Conservation (phyloP, 352 stramenopile species). For the Blastocystis sp. region DNA sequence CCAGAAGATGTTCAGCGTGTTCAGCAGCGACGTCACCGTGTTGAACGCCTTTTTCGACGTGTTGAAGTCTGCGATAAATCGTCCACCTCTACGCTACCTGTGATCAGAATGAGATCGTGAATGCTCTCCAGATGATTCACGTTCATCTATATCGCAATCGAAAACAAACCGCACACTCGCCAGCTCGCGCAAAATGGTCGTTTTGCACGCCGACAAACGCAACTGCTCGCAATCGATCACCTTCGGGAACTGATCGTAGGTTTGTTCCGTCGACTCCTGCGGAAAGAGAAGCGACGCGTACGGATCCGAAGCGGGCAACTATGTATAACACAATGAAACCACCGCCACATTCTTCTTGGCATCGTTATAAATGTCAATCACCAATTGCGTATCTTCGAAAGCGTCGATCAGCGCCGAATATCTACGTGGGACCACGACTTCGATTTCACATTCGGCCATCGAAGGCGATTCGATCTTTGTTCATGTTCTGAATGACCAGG, state of each 20-base stretch:
- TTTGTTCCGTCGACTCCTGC: background rate
- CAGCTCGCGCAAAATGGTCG: conserved; percentile 10
- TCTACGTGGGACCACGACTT: background rate
- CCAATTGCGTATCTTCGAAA: conserved; percentile 41
- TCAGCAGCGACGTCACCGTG: background rate
- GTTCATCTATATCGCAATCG: background rate
- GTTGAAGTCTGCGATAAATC: conserved; percentile 23
- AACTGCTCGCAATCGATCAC: conserved; percentile 25
- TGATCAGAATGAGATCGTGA: conserved; percentile 35
- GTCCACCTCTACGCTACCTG: background rate
- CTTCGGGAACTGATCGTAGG: conserved; percentile 25
- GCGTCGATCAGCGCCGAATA: conserved; percentile 38
- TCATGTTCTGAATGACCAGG: conserved; percentile 30
- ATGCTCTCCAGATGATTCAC: background rate
- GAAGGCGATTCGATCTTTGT: conserved; percentile 40
- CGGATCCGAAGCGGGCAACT: conserved; percentile 7
- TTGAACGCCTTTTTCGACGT: background rate
- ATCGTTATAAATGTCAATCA: conserved; percentile 49
- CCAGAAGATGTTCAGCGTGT: conserved; percentile 42
- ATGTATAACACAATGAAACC: background rate
- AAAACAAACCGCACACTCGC: background rate
- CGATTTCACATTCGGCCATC: conserved; percentile 29
- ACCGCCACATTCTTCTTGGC: conserved; percentile 15
- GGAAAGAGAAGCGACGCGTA: conserved; percentile 25
- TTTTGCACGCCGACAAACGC: conserved; percentile 19